Base-by-base conservation (phyloP, 2,329 filamentous ascomycete genomes). In the Colletotrichum spinosum region DNA sequence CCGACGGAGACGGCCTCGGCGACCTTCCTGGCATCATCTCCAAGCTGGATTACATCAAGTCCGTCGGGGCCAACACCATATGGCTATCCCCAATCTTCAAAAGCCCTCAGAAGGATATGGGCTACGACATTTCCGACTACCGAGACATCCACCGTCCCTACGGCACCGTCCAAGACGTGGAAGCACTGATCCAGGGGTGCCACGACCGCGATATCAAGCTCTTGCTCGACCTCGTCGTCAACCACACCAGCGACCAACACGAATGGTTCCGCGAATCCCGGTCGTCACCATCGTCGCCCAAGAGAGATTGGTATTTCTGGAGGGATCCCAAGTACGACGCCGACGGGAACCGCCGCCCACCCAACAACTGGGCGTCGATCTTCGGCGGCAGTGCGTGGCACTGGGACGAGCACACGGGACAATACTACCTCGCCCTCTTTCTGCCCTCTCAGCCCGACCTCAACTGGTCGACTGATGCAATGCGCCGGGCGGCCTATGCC, bases 91-190 rank as follows among this genome's bases (percentile, higher is more conserved):
- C 72, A 2, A 73, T 74, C 46, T 76, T 71, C 48, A 71, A 76
- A 25, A 71, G 70, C 38, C 87, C 87, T 0, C 83, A 87, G 65
- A 73, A 83, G 46, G 88, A 90, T 59, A 88, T 90, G 86, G 88
- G 88, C 2, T 90, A 90, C 71, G 88, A 90, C 69, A 84, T 90
- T 45, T 82, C 83, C 0, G 83, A 92, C 72, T 92, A 91, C 65
- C 63, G 70, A 4, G 69, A 70, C 34, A 74, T 74, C 5, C 67
- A 74, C 12, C 52, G 44, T 1, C 84, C 83, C 6, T 92, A 92
- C 68, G 91, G 90, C 2, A 89, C 87, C 1, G 76, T 92, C 13
- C 77, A 80, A 57, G 89, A 93, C 72, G 86, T 92, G 48, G 87
- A 92, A 42, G 73, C 77, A 0, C 74, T 92, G 42, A 88, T 92